Base-by-base conservation (phyloP, 202 grass and related monocot species). In the Musa balbisiana region DNA sequence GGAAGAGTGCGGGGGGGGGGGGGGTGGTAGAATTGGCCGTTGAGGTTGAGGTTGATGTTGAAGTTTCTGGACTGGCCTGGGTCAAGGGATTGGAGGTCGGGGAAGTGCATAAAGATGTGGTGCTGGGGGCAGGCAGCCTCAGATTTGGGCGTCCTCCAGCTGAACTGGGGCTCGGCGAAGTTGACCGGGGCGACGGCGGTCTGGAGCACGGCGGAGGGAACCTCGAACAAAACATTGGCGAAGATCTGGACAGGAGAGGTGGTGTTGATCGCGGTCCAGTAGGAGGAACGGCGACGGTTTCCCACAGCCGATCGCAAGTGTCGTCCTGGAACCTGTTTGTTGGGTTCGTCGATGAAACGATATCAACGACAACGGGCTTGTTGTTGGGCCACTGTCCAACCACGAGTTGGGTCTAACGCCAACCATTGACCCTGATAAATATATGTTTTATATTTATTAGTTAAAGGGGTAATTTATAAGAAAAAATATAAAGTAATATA, bases 171-270 rank as follows among this genome's bases (percentile, higher is more conserved):
- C 8, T 8, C 0, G 23, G 89, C 84, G 3, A 62, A 20, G 52
- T 86, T 90, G 10, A 81, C 54, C 0, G 85, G 83, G 27, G 10
- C 73, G 26, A 77, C 19, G 11, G 89, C 87, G 1, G 85, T 92
- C 79, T 90, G 85, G 81, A 92, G 64, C 72, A 92, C 87, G 66
- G 69, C 69, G 0, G 79, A 79, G 8, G 92, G 89, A 16, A 10
- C 83, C 52, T 87, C 71, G 71, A 92, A 90, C 0, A 2, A 0
- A 1, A 80, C 26, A 9, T 15, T 8, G n/a, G 21, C 0, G 0
- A 49, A 0, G 62, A 74, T 82, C 21, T 73, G 25, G 19, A 92
- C 73, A 8, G 3, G 74, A 54, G 21, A 3, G 0, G 74, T 6
- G 17, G 89, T 92, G 10, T 82, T 83, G 11, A 95, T 74, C 62